Percentiles rank a stretch among this genome's conserved stretches.
phyloP scores from a whole-genome alignment of 1,139 yeast genomes.

The Suhomyces terraborum region DNA sequence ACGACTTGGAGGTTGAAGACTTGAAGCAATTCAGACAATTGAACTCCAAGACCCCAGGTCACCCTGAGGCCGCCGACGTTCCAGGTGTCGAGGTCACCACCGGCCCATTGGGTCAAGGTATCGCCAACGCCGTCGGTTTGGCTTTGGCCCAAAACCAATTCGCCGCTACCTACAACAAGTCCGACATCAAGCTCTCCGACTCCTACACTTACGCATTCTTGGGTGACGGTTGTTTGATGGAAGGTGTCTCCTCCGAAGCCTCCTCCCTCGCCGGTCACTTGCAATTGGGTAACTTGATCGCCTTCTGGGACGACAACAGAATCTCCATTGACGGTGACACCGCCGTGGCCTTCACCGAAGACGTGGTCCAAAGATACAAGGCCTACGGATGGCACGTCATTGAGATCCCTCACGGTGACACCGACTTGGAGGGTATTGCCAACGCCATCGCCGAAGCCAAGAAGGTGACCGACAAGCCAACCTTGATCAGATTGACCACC shows the following conservation, averaged over 20 bases:
- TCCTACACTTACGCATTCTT: constrained; percentile 77
- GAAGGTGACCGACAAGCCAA: constrained; percentile 74
- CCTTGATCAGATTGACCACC: constrained; percentile 85
- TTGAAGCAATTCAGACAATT: constrained; percentile 90
- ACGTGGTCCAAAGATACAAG: constrained; percentile 81
- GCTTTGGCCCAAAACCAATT: constrained; percentile 93
- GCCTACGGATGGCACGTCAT: constrained; percentile 95
- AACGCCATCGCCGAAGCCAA: constrained; percentile 76
- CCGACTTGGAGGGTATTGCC: constrained; percentile 70
- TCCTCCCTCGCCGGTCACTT: constrained; percentile 95
- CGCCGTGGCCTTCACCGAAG: constrained; percentile 90
- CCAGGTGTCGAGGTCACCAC: constrained; percentile 98
- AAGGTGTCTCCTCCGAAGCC: constrained; percentile 96
- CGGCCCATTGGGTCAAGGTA: constrained; percentile 99
- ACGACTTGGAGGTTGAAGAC: constrained; percentile 79
- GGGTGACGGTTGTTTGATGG: constrained; percentile 99
- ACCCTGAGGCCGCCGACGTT: constrained; percentile 77
- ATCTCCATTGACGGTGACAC: constrained; percentile 97
- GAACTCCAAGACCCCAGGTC: constrained; percentile 93
- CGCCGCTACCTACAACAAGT: constrained; percentile 94
- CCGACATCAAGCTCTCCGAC: constrained; percentile 70
- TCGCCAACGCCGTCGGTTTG: constrained; percentile 93
- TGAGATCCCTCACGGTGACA: constrained; percentile 79
- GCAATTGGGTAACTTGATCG: constrained; percentile 90
- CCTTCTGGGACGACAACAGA: constrained; percentile 96